Percentiles rank a stretch among this genome's conserved stretches.
Conservation (phyloP, 176 grass and related monocot genomes). For the Musa acuminata region DNA sequence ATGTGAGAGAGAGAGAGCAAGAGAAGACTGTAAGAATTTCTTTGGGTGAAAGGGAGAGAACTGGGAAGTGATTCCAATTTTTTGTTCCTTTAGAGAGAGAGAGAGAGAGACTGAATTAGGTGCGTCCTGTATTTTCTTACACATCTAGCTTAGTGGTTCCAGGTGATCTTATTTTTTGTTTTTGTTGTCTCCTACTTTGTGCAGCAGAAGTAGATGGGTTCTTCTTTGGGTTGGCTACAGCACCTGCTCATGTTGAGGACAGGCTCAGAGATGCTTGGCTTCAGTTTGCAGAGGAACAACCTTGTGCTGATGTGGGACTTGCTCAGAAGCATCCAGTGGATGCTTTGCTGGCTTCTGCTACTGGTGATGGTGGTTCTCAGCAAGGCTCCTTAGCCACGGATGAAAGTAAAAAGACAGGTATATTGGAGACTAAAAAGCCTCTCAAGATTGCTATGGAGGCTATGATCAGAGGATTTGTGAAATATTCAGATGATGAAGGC, state of each 20-base stretch:
- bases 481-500: slow-evolving; percentile 34
- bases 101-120: neutral
- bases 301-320: slow-evolving; percentile 5
- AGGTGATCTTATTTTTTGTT: neutral
- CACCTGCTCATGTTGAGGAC: slow-evolving; percentile 85
- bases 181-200: neutral
- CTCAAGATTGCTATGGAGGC: slow-evolving; percentile 80
- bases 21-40: no score
- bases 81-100: no score
- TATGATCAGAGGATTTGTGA: slow-evolving; percentile 67
- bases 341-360: slow-evolving; percentile 44
- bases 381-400: slow-evolving; percentile 21
- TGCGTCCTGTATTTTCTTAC: neutral
- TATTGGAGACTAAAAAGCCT: slow-evolving; percentile 31
- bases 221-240: slow-evolving; percentile 89
- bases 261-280: slow-evolving; percentile 79
- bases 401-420: neutral
- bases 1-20: neutral
- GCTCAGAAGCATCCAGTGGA: slow-evolving; percentile 25
- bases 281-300: slow-evolving; percentile 52
- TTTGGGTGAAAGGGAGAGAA: neutral
- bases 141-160: neutral
- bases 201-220: slow-evolving; percentile 42
- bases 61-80: no score
- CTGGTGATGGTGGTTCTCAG: slow-evolving; percentile 62